phyloP scores from a whole-genome alignment of 257 asterid genomes.

The Plectranthus barbatus region DNA sequence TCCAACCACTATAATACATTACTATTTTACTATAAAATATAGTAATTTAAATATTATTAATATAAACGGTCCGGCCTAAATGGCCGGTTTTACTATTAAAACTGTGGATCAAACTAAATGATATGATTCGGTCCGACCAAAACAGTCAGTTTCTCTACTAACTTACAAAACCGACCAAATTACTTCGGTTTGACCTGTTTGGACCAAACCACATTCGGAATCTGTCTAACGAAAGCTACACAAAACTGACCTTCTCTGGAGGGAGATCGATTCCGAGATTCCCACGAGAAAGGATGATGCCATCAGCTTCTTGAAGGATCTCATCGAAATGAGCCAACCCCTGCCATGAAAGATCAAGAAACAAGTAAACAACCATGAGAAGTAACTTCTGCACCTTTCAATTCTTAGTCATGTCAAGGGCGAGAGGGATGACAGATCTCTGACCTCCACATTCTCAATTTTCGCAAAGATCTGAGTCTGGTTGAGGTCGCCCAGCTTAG shows the following conservation, averaged over 20 bases:
- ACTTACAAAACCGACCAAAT: not conserved
- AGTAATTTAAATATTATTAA: too few species aligned
- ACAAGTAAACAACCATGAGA: not conserved
- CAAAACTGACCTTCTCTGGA: slow-evolving; percentile 87
- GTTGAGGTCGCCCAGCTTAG: slow-evolving; percentile 54
- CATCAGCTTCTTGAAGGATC: slow-evolving; percentile 89
- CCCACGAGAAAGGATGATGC: slow-evolving; percentile 92
- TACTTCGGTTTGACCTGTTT: too few species aligned
- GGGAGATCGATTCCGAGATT: slow-evolving; percentile 95
- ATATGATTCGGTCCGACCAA: too few species aligned
- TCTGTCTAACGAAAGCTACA: not conserved
- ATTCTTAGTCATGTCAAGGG: not conserved
- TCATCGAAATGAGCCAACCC: slow-evolving; percentile 86
- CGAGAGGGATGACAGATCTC: slow-evolving; percentile 3
- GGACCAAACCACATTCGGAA: too few species aligned
- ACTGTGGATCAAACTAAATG: too few species aligned
- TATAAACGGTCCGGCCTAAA: too few species aligned
- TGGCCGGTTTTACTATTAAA: too few species aligned
- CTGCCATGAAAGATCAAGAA: slow-evolving; percentile 24
- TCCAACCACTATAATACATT: too few species aligned
- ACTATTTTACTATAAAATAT: too few species aligned
- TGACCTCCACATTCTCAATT: slow-evolving; percentile 87
- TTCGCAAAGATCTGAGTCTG: slow-evolving; percentile 77
- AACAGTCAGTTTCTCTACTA: too few species aligned
- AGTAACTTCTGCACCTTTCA: not conserved